These are phyloP conservation scores for Aspergillus bertholletiae DNA, from an alignment of 495 filamentous ascomycete genomes.

Conservation along the genomic window DNA sequence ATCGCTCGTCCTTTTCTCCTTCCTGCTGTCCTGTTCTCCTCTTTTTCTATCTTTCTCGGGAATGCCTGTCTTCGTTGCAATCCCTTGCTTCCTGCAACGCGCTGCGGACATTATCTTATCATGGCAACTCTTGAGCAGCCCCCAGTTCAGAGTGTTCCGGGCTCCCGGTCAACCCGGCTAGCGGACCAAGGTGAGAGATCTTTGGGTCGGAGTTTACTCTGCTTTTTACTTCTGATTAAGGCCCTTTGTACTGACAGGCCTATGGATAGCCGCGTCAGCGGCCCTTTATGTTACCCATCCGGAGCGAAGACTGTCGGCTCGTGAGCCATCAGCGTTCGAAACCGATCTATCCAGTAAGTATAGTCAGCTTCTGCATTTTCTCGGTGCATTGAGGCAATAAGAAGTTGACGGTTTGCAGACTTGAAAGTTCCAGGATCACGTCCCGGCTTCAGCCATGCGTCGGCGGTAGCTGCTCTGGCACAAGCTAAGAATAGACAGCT, in stretches of 20 bases:
- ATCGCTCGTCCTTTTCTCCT: slow-evolving; percentile 8
- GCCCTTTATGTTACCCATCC: slow-evolving; percentile 49
- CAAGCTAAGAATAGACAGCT: slow-evolving; percentile 62
- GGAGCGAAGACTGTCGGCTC: slow-evolving; percentile 34
- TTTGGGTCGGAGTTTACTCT: neutral
- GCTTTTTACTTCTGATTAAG: neutral
- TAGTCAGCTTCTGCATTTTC: neutral
- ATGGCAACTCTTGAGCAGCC: slow-evolving; percentile 31
- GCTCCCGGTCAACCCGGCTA: slow-evolving; percentile 29
- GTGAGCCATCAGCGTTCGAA: slow-evolving; percentile 25
- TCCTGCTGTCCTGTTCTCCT: slow-evolving; percentile 2
- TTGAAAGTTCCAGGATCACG: slow-evolving; percentile 65
- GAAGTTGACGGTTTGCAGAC: slow-evolving; percentile 26
- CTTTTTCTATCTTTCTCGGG: slow-evolving; percentile 4
- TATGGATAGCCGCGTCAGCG: slow-evolving; percentile 45
- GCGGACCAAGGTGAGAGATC: slow-evolving; percentile 40
- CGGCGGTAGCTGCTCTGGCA: slow-evolving; percentile 72
- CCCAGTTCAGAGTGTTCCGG: slow-evolving; percentile 15
- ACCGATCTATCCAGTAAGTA: slow-evolving; percentile 25
- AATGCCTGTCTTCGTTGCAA: slow-evolving; percentile 13
- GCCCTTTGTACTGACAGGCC: neutral
- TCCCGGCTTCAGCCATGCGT: slow-evolving; percentile 62
- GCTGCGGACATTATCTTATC: slow-evolving; percentile 12
- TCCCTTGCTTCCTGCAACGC: slow-evolving; percentile 5
- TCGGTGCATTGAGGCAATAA: neutral